phyloP scores from a whole-genome alignment of 2,329 filamentous ascomycete genomes.

The Phialophora tarda region DNA sequence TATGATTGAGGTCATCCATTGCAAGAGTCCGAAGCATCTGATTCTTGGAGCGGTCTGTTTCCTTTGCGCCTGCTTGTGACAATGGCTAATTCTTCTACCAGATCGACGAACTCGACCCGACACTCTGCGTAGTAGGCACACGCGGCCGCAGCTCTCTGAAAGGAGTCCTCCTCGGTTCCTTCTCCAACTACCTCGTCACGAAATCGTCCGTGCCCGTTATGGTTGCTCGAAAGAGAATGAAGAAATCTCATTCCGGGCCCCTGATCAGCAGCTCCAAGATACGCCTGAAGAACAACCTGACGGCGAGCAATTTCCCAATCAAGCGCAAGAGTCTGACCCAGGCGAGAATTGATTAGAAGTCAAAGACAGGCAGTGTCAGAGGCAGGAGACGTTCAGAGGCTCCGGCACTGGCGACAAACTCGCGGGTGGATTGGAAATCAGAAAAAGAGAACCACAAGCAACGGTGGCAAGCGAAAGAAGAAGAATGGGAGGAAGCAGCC shows the following conservation, averaged over 20 bases:
- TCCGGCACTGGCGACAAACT: not conserved
- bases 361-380: slow-evolving; percentile 1
- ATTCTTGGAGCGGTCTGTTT: slow-evolving; percentile 81
- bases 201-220: slow-evolving; percentile 97
- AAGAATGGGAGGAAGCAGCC: slow-evolving; percentile 1
- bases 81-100: slow-evolving; percentile 42
- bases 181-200: slow-evolving; percentile 95
- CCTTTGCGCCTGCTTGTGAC: slow-evolving; percentile 9
- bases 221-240: slow-evolving; percentile 89
- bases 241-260: slow-evolving; percentile 69
- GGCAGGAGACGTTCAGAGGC: not conserved
- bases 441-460: slow-evolving; percentile 11
- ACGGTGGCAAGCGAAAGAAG: slow-evolving; percentile 7
- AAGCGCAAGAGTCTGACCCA: slow-evolving; percentile 39
- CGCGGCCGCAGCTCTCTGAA: slow-evolving; percentile 90
- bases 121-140: slow-evolving; percentile 89
- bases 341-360: slow-evolving; percentile 38
- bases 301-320: slow-evolving; percentile 28
- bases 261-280: slow-evolving; percentile 67
- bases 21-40: slow-evolving; percentile 95
- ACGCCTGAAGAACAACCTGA: slow-evolving; percentile 79
- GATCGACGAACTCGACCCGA: slow-evolving; percentile 90
- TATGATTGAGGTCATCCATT: slow-evolving; percentile 95
- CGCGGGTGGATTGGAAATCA: slow-evolving; percentile 16
- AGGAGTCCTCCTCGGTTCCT: slow-evolving; percentile 91